These are phyloP conservation scores for Microstegium vimineum DNA, from an alignment of 176 grass and related monocot species.

Conservation along the genomic window DNA sequence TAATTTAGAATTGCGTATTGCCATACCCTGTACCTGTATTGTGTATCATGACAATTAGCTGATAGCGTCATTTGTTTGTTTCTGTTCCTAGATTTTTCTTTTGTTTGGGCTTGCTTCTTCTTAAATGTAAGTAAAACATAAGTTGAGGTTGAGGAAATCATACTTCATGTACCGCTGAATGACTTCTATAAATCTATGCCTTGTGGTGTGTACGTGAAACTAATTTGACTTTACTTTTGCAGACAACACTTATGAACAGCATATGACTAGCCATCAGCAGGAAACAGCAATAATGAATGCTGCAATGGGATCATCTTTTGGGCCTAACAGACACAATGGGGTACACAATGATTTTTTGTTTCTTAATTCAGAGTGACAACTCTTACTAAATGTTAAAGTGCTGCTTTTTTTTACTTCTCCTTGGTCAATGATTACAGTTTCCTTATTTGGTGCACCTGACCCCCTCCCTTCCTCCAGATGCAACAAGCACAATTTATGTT, in stretches of 20 bases:
- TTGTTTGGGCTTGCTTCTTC: slow-evolving; percentile 3
- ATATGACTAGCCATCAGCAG: slow-evolving; percentile 33
- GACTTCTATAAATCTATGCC: not conserved
- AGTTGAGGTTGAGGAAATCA: not conserved
- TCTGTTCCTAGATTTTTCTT: not conserved
- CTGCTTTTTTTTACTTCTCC: not conserved
- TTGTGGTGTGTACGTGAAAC: not conserved
- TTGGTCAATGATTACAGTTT: slow-evolving; percentile 24
- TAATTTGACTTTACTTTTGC: slow-evolving; percentile 19
- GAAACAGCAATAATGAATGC: not conserved
- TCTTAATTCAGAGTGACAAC: not conserved
- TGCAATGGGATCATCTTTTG: slow-evolving; percentile 49
- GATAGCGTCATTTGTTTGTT: slow-evolving; percentile 2
- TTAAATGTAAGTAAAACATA: not conserved
- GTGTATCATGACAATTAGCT: not conserved
- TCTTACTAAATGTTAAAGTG: not conserved
- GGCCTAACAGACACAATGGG: slow-evolving; percentile 55
- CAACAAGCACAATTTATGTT: slow-evolving; percentile 60
- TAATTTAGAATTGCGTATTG: not conserved
- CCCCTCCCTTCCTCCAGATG: slow-evolving; percentile 49
- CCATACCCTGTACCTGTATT: not conserved
- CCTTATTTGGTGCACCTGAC: slow-evolving; percentile 32
- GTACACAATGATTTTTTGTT: slow-evolving; percentile 19
- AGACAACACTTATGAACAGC: slow-evolving; percentile 52
- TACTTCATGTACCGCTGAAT: not conserved